Evolutionary conservation across 2,329 filamentous ascomycete genomes (phyloP).

Genomic region (Verticillium albo-atrum): DNA sequence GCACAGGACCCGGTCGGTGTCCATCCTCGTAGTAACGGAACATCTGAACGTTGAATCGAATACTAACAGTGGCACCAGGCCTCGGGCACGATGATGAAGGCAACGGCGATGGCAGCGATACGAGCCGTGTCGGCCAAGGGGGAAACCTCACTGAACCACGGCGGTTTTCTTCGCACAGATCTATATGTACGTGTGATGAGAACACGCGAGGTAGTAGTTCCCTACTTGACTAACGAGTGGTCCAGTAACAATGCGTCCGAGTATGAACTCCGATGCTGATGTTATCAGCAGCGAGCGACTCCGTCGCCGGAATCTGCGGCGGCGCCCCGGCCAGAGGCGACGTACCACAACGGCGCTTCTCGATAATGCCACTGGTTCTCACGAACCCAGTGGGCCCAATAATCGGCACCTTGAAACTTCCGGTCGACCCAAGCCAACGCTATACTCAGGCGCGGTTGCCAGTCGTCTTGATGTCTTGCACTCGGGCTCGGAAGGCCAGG

Average conservation of each 20-base stretch:
- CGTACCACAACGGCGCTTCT: background rate
- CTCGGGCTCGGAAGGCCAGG: background rate
- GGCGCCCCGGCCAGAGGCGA: background rate
- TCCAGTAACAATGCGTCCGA: background rate
- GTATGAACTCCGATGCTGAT: background rate
- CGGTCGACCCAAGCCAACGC: background rate
- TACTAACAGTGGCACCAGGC: background rate
- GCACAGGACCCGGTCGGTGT: conserved; percentile 2
- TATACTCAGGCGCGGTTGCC: background rate
- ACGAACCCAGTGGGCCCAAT: background rate
- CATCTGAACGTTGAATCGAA: background rate
- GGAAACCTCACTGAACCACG: background rate
- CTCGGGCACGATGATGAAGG: background rate
- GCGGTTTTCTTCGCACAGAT: background rate
- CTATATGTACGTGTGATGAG: background rate
- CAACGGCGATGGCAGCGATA: background rate
- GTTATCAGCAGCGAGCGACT: background rate
- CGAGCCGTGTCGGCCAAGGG: background rate
- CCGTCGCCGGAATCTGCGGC: background rate
- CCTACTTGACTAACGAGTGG: background rate
- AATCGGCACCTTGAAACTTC: background rate
- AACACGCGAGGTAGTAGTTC: background rate
- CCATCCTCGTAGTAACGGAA: background rate
- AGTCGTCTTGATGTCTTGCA: background rate
- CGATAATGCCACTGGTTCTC: background rate